A percentile compares a stretch with the other conserved stretches of the same genome.
phyloP scores from a whole-genome alignment of 2,329 filamentous ascomycete genomes.

The Uncinocarpus reesii region DNA sequence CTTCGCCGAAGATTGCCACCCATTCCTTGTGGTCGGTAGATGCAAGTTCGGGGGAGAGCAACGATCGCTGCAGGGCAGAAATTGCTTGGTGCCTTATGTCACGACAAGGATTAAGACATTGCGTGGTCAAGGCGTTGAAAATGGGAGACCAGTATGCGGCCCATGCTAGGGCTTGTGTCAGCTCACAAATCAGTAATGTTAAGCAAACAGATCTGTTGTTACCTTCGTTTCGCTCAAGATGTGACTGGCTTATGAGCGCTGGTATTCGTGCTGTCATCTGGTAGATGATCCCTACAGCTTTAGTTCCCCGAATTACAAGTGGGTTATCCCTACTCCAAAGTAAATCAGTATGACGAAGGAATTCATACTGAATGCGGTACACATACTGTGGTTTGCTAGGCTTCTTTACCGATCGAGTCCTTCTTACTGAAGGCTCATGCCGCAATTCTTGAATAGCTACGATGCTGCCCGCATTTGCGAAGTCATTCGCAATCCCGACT shows the following conservation, averaged over 20 bases:
- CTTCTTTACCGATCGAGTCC: constrained; percentile 44
- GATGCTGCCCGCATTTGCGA: constrained; percentile 71
- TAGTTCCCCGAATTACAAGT: constrained; percentile 64
- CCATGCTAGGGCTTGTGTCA: constrained; percentile 56
- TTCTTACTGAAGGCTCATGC: constrained; percentile 46
- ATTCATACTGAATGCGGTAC: background rate
- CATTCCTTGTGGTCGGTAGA: constrained; percentile 80
- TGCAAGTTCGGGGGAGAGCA: constrained; percentile 74
- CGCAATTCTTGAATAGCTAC: constrained; percentile 61
- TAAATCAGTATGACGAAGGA: constrained; percentile 19
- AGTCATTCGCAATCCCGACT: constrained; percentile 74
- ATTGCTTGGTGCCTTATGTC: constrained; percentile 87
- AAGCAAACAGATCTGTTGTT: constrained; percentile 19
- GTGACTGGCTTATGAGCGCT: constrained; percentile 80
- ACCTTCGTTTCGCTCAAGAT: constrained; percentile 79
- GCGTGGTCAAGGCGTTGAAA: constrained; percentile 74
- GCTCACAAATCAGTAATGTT: constrained; percentile 16
- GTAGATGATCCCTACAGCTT: constrained; percentile 72
- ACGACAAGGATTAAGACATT: constrained; percentile 89
- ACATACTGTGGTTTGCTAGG: constrained; percentile 46
- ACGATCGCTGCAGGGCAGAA: constrained; percentile 69
- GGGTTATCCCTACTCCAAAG: constrained; percentile 50
- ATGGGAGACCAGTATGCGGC: constrained; percentile 96
- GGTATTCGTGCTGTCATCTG: constrained; percentile 73
- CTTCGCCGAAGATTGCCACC: constrained; percentile 89